Conservation (phyloP, 2,329 filamentous ascomycete species). For the Aspergillus costaricaensis region DNA sequence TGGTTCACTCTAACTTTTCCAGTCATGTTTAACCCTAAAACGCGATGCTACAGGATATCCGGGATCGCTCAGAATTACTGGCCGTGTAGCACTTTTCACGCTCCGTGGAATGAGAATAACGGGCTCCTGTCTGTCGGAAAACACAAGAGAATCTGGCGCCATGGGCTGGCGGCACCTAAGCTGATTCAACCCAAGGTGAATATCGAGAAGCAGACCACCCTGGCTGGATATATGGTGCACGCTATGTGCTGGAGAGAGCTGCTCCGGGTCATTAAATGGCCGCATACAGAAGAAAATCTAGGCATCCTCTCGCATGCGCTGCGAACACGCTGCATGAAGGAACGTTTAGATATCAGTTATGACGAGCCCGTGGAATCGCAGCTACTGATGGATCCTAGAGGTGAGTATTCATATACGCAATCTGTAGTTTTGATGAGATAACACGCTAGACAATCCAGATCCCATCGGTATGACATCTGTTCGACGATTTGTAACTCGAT, state of each 20-base stretch:
- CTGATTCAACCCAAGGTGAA: background rate
- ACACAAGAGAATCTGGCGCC: too few species aligned
- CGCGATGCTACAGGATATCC: background rate
- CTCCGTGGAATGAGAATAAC: background rate
- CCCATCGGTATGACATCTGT: background rate
- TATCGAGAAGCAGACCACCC: background rate
- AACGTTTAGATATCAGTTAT: background rate
- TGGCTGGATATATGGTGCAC: background rate
- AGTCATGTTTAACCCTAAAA: background rate
- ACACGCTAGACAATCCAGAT: background rate
- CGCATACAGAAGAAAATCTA: background rate
- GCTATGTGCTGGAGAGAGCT: background rate
- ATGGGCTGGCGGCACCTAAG: background rate
- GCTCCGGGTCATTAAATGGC: background rate
- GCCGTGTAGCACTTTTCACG: too few species aligned
- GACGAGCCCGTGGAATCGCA: too few species aligned
- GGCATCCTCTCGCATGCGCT: background rate
- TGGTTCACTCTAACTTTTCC: too few species aligned
- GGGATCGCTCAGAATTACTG: too few species aligned
- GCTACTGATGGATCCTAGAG: background rate
- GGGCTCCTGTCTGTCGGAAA: background rate
- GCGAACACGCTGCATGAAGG: background rate
- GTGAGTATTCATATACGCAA: background rate
- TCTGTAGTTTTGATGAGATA: background rate
- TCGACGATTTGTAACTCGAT: too few species aligned